Evolutionary conservation across 306 rosid species (phyloP).

Genomic region (Dalbergia cultrata): DNA sequence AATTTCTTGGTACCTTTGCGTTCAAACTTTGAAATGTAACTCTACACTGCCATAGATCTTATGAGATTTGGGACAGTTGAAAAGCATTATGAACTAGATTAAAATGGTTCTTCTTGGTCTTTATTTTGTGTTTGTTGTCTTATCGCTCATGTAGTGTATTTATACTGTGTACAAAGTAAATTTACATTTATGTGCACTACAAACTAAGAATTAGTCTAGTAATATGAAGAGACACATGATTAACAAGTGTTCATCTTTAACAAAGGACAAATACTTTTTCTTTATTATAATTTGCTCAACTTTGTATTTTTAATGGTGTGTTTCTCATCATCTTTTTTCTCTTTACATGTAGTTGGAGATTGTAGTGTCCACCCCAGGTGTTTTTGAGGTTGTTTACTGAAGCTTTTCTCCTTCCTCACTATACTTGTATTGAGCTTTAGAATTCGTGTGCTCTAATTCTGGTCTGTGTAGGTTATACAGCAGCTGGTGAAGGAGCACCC

Average conservation of each 20-base stretch:
- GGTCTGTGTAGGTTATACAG: slow-evolving; percentile 68
- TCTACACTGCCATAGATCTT: background rate
- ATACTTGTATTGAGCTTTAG: slow-evolving; percentile 26
- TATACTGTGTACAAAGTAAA: too few relatives aligned
- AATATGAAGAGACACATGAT: too few relatives aligned
- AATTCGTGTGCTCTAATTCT: slow-evolving; percentile 42
- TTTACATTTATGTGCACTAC: too few relatives aligned
- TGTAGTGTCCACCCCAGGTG: slow-evolving; percentile 89
- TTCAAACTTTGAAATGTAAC: background rate
- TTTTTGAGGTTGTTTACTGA: slow-evolving; percentile 78
- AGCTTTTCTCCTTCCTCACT: slow-evolving; percentile 37
- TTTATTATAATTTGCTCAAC: background rate
- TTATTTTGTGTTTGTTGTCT: background rate
- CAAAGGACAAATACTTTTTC: background rate
- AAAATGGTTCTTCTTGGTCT: slow-evolving; percentile 12
- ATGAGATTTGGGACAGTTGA: slow-evolving; percentile 26
- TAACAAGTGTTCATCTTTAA: too few relatives aligned
- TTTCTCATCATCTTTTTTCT: slow-evolving; percentile 49
- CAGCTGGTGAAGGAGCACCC: slow-evolving; percentile 82
- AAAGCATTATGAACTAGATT: background rate
- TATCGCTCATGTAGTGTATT: too few relatives aligned
- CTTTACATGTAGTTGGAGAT: slow-evolving; percentile 80
- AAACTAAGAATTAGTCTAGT: too few relatives aligned
- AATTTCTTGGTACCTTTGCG: slow-evolving; percentile 24
- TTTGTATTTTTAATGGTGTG: slow-evolving; percentile 30